These are phyloP conservation scores for Tricholoma hemisulphureum DNA, from an alignment of 768 basidiomycete species.

Conservation along the genomic window DNA sequence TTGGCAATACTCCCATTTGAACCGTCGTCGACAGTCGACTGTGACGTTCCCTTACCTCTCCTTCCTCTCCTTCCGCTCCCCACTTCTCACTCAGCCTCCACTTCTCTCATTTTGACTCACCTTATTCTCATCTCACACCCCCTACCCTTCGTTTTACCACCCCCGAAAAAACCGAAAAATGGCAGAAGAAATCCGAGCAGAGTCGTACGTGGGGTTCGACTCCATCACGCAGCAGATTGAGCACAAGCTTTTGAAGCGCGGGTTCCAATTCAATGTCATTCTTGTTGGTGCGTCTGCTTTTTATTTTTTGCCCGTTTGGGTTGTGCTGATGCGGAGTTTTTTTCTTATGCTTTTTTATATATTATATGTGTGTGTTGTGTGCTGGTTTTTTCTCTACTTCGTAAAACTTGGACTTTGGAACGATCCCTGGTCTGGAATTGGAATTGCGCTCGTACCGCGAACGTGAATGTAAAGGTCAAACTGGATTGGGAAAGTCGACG, in stretches of 20 bases:
- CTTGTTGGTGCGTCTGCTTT: constrained; percentile 72
- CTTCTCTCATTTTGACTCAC: not conserved
- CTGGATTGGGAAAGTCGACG: constrained; percentile 97
- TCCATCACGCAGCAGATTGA: constrained; percentile 97
- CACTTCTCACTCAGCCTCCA: not conserved
- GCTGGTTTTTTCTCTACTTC: not conserved
- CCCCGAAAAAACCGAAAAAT: constrained; percentile 18
- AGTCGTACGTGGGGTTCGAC: constrained; percentile 97
- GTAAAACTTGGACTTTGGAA: too few species aligned
- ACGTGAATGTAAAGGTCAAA: constrained; percentile 70
- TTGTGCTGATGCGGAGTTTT: too few species aligned
- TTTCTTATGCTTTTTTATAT: too few species aligned
- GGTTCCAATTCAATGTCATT: constrained; percentile 99
- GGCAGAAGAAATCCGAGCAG: constrained; percentile 79
- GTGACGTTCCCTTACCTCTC: not conserved
- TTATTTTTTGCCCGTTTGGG: not conserved
- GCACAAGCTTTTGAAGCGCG: constrained; percentile 97
- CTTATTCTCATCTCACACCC: constrained; percentile 2
- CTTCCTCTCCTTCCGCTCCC: not conserved
- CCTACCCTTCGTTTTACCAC: not conserved
- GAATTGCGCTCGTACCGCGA: too few species aligned
- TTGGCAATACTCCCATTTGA: constrained; percentile 8
- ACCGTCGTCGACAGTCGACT: constrained; percentile 13
- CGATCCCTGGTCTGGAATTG: too few species aligned
- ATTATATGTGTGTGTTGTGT: too few species aligned